A percentile compares a stretch with the other conserved stretches of the same genome.
These are phyloP conservation scores for Perilla frutescens DNA, from an alignment of 257 asterid species.

Conservation along the genomic window DNA sequence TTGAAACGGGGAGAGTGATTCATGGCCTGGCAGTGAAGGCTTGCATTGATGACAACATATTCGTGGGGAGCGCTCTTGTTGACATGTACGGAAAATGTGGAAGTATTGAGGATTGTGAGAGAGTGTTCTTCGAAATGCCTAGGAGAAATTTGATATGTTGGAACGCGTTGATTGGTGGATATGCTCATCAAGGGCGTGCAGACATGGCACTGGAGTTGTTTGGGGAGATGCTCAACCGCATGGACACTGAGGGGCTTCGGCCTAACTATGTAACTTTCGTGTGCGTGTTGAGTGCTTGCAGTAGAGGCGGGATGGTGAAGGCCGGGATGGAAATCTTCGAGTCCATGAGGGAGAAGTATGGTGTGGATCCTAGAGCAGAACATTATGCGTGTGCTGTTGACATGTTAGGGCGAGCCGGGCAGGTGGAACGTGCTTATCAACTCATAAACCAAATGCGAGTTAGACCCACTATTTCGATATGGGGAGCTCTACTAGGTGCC, in stretches of 20 bases:
- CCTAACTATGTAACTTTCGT: conserved; percentile 87
- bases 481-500: conserved; percentile 92
- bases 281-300: conserved; percentile 79
- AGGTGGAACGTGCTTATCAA: conserved; percentile 74
- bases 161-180: conserved; percentile 87
- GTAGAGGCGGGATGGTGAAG: conserved; percentile 82
- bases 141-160: conserved; percentile 71
- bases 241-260: conserved; percentile 24
- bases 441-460: conserved; percentile 63
- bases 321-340: conserved; percentile 70
- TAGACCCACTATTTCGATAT: conserved; percentile 70
- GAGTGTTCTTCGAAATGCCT: conserved; percentile 55
- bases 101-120: conserved; percentile 68
- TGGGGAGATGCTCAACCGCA: conserved; percentile 51
- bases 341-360: conserved; percentile 59
- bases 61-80: conserved; percentile 86
- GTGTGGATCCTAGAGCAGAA: conserved; percentile 75
- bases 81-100: conserved; percentile 97
- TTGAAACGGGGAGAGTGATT: conserved; percentile 73
- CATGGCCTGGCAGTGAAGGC: conserved; percentile 86
- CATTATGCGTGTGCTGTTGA: conserved; percentile 92
- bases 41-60: conserved; percentile 61
- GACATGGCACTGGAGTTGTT: conserved; percentile 66
- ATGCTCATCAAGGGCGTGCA: conserved; percentile 85
- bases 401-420: conserved; percentile 90